Conservation (phyloP, 768 basidiomycete species). For the Coprinopsis cinerea region DNA sequence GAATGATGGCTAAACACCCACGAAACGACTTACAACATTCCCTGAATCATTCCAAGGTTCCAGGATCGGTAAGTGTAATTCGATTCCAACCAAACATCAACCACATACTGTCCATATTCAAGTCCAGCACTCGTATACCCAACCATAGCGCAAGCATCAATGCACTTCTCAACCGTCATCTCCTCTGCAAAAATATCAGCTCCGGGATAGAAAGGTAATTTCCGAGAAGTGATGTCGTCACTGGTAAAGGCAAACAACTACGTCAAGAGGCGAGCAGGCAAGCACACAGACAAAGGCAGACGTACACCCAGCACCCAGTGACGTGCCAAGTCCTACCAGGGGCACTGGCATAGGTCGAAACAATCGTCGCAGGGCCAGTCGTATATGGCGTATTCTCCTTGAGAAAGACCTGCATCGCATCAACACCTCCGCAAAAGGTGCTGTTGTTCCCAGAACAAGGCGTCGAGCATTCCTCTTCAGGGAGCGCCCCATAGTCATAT, state of each 20-base stretch:
- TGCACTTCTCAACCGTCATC: constrained; percentile 18
- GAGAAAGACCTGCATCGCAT: constrained; percentile 17
- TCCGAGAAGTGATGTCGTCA: constrained; percentile 3
- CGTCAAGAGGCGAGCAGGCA: background rate
- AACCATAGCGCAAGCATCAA: constrained; percentile 14
- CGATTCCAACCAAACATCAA: background rate
- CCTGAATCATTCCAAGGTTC: background rate
- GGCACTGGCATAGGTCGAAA: constrained; percentile 10
- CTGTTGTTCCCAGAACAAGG: constrained; percentile 15
- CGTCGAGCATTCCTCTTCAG: constrained; percentile 8
- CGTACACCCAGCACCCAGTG: constrained; percentile 14
- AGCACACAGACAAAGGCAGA: background rate
- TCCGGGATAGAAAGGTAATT: constrained; percentile 12
- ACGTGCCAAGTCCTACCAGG: constrained; percentile 14
- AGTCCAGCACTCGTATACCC: constrained; percentile 15
- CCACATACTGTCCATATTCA: constrained; percentile 16
- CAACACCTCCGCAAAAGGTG: constrained; percentile 18
- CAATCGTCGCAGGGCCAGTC: constrained; percentile 12
- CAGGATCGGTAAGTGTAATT: background rate
- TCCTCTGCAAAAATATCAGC: constrained; percentile 12
- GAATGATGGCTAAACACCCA: background rate
- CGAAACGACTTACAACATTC: constrained; percentile 15
- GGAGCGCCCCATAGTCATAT: constrained; percentile 10
- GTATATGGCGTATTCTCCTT: constrained; percentile 15
- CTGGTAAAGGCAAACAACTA: background rate